Evolutionary conservation across 192 early-diverging fungal species (phyloP), one percentile per base, ranked within the genome.

Genomic region (Cetraspora pellucida): DNA sequence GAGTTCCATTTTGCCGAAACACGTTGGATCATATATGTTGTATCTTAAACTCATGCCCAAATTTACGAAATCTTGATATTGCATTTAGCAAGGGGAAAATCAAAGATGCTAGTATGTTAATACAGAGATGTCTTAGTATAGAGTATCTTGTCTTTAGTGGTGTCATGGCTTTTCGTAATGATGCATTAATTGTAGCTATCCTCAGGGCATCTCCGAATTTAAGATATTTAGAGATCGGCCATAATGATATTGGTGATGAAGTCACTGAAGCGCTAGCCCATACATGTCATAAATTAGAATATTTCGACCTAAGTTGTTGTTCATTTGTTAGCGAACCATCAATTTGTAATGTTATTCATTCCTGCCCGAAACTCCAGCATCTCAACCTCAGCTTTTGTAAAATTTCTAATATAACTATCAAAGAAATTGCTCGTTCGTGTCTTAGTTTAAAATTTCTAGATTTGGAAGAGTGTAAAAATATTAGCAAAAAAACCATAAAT

Each of bases 11-110:
- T 59, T 59, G 58, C 58, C 25, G 58, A 59, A 59, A 19, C 58
- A 59, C 58, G 58, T 59, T 19, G 19, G 58, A 59, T 59, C 58
- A 59, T 59, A 59, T 59, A 59, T 11, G 58, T 59, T 59, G 58
- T 19, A 59, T 59, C 58, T 59, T 59, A 59, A 59, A 59, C 58
- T 59, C 58, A 59, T 59, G 58, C 58, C 58, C 58, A 59, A 59
- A 59, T 59, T 59, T 59, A 59, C 58, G 58, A 59, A 59, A 59
- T 59, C 58, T 59, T 59, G 58, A 59, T 59, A 59, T 59, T 59
- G 17, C 58, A 59, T 59, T 11, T 59, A 59, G 58, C 19, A 59
- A 59, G 58, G 58, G 58, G 58, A n/a, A 59, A 11, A 19, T 59
- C 58, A 59, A 59, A 59, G 58, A 59, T 59, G 19, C 58, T 59